Evolutionary conservation across 345 rosid genomes (phyloP).

Genomic region (Eucalyptus caleyi): DNA sequence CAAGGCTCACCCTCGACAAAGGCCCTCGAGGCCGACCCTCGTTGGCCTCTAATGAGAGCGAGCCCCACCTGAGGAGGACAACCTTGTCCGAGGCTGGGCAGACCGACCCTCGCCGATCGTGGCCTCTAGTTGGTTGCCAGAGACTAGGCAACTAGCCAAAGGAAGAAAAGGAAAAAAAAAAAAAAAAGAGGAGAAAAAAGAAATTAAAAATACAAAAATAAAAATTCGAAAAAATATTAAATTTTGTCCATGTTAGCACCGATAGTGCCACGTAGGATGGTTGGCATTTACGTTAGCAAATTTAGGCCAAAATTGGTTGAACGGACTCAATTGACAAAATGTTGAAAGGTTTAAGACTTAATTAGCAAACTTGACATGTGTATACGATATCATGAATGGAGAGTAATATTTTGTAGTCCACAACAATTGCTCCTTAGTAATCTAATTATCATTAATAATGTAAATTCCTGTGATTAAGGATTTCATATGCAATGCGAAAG

Average conservation of each 20-base stretch:
- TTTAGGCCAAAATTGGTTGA: accelerated
- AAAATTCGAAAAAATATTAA: too few species aligned
- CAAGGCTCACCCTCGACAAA: accelerated
- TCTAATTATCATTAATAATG: not conserved
- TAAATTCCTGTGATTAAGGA: not conserved
- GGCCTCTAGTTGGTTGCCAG: accelerated
- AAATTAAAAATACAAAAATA: too few species aligned
- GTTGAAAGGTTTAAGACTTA: too few species aligned
- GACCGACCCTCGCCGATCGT: accelerated
- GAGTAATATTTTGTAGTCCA: not conserved
- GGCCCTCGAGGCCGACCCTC: too few species aligned
- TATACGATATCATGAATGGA: not conserved
- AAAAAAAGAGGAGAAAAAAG: too few species aligned
- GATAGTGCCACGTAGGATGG: too few species aligned
- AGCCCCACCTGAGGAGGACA: too few species aligned
- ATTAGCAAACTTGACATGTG: not conserved
- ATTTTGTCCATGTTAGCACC: accelerated
- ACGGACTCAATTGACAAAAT: too few species aligned
- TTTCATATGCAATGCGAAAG: not conserved
- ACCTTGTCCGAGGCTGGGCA: too few species aligned
- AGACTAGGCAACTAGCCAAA: accelerated
- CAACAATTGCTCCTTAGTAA: not conserved
- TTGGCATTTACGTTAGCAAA: too few species aligned
- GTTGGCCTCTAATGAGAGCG: too few species aligned
- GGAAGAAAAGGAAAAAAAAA: too few species aligned